Base-by-base conservation (phyloP, 1,284 basidiomycete genomes). In the Xerocomus amazonicus region DNA sequence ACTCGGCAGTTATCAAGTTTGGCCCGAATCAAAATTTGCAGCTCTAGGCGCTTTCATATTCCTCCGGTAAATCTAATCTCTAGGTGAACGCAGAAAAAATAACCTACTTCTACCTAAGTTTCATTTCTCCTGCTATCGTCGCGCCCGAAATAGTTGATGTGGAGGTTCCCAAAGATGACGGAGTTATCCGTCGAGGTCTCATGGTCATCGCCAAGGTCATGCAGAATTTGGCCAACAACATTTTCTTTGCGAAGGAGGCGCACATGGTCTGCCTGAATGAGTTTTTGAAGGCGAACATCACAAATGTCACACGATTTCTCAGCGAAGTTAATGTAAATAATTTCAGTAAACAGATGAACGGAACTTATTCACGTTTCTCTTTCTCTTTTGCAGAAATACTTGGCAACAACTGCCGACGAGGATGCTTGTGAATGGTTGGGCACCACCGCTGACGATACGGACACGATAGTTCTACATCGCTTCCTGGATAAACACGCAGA, bases 21-120 rank as follows among this genome's bases (percentile, higher is more conserved):
- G 89, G 83, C 90, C 90, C 0, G 86, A 92, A 49, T 80, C 89
- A 4, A 89, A 90, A 61, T 91, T 89, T 63, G 83, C 90, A 14
- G 90, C 91, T 0, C 80, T 94, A 19, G 93, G 92, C 19, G 90
- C 92, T 6, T 96, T 96, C 73, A 87, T 96, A 56, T 95, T 96
- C 66, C 73, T 96, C 29, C 80, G 93, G 80, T 86, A 58, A 35
- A 74, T 59, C 48, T 13, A 40, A 38, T 43, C 35, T 23, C 35
- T 23, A 16, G 9, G 12, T 23, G 28, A 27, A 42, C 27, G 29
- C 10, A 27, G n/a, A 7, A 34, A 47, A 41, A 37, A 9, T 33
- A 35, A 13, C 32, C 55, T 27, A 56, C 43, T 29, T 50, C 43
- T 5, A n/a, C 12, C 7, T 13, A 50, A 88, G 86, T 44, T 89